A percentile compares a stretch with the other conserved stretches of the same genome.
These are phyloP conservation scores for Saturnispora hagleri DNA, from an alignment of 805 yeast genomes.

Conservation along the genomic window DNA sequence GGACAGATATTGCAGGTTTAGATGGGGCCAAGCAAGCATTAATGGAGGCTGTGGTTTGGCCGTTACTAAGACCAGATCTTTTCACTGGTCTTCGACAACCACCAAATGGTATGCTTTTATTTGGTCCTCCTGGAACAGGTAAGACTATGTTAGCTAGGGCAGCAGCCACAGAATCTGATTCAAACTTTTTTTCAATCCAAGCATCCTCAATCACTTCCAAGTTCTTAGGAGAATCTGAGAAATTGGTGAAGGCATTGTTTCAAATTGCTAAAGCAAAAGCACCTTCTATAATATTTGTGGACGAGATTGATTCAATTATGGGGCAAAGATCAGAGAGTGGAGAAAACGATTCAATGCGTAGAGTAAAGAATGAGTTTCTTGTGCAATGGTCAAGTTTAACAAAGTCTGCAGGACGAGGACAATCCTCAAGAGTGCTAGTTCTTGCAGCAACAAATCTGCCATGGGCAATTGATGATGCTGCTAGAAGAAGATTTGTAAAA, in stretches of 20 bases:
- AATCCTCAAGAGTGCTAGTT: slow-evolving; percentile 66
- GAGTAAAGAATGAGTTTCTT: slow-evolving; percentile 87
- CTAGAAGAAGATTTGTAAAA: slow-evolving; percentile 84
- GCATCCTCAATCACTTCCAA: slow-evolving; percentile 86
- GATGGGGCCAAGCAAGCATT: slow-evolving; percentile 81
- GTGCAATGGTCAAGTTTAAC: slow-evolving; percentile 93
- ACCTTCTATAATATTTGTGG: slow-evolving; percentile 91
- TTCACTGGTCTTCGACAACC: slow-evolving; percentile 90
- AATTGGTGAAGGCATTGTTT: slow-evolving; percentile 81
- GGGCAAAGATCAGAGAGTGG: slow-evolving; percentile 67
- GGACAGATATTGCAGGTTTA: slow-evolving; percentile 94
- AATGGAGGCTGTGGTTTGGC: slow-evolving; percentile 93
- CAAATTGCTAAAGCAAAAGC: slow-evolving; percentile 75
- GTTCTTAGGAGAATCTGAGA: slow-evolving; percentile 88
- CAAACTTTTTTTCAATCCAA: slow-evolving; percentile 85
- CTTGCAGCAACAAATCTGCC: slow-evolving; percentile 94
- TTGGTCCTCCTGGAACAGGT: slow-evolving; percentile 99
- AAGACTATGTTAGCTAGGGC: slow-evolving; percentile 96
- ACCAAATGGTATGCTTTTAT: slow-evolving; percentile 88
- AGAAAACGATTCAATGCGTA: slow-evolving; percentile 73
- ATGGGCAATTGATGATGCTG: slow-evolving; percentile 97
- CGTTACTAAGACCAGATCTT: slow-evolving; percentile 87
- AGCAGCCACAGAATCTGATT: slow-evolving; percentile 89
- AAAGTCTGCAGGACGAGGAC: slow-evolving; percentile 68
- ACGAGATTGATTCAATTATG: slow-evolving; percentile 87